These are phyloP conservation scores for Xylaria bambusicola DNA, from an alignment of 495 filamentous ascomycete genomes.

Conservation along the genomic window DNA sequence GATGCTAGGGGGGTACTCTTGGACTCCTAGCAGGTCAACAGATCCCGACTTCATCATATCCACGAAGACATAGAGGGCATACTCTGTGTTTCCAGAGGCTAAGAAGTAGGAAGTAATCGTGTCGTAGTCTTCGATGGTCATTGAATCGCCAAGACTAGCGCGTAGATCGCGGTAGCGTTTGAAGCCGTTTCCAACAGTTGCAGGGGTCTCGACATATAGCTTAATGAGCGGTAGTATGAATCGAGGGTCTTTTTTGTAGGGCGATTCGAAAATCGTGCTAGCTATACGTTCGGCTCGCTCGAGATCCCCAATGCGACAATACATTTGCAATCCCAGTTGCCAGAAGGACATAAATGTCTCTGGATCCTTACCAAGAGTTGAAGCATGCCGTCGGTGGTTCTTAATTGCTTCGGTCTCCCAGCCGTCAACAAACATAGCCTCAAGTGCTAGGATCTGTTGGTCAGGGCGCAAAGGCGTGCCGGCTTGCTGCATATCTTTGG, in stretches of 20 bases:
- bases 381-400: constrained; percentile 62
- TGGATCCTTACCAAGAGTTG: constrained; percentile 53
- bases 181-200: constrained; percentile 59
- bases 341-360: constrained; percentile 60
- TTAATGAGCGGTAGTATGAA: constrained; percentile 69
- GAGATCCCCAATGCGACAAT: constrained; percentile 58
- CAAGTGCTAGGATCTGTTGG: constrained; percentile 65
- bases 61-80: constrained; percentile 72
- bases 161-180: constrained; percentile 65
- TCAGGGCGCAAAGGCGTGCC: constrained; percentile 53
- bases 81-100: constrained; percentile 56
- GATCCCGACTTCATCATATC: constrained; percentile 78
- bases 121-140: constrained; percentile 78
- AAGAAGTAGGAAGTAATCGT: constrained; percentile 64
- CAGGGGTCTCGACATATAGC: constrained; percentile 39
- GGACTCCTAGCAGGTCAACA: constrained; percentile 42
- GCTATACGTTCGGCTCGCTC: constrained; percentile 66
- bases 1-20: constrained; percentile 59
- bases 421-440: constrained; percentile 62
- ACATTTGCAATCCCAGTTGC: constrained; percentile 70
- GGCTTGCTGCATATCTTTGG: constrained; percentile 61
- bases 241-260: constrained; percentile 52
- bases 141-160: constrained; percentile 56
- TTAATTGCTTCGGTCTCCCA: constrained; percentile 61
- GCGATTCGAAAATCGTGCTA: constrained; percentile 56